These are phyloP conservation scores for Earliella scabrosa DNA, from an alignment of 1,284 basidiomycete species.

Conservation along the genomic window DNA sequence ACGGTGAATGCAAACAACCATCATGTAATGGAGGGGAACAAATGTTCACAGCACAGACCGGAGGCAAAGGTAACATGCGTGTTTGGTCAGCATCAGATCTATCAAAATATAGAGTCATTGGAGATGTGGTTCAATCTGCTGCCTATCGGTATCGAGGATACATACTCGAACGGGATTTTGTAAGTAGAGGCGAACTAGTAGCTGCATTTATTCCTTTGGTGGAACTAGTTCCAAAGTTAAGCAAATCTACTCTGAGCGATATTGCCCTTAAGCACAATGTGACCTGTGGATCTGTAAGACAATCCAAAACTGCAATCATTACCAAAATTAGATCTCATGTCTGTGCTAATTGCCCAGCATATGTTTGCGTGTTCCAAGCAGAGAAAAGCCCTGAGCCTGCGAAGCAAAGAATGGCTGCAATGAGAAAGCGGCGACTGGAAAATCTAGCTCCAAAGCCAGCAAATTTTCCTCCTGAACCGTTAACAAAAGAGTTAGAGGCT, in stretches of 20 bases:
- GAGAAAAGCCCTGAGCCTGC: neutral
- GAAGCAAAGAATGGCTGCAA: neutral
- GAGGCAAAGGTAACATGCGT: neutral
- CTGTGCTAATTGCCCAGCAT: neutral
- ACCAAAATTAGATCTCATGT: neutral
- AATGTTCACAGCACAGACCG: neutral
- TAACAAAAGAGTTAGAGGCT: neutral
- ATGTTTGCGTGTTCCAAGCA: neutral
- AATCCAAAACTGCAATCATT: neutral
- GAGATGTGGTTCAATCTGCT: too few relatives aligned
- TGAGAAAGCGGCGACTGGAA: too few relatives aligned
- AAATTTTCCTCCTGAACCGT: neutral
- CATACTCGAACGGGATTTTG: too few relatives aligned
- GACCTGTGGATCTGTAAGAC: neutral
- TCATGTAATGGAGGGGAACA: neutral
- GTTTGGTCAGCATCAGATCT: neutral
- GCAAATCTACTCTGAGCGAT: neutral
- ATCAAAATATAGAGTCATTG: neutral
- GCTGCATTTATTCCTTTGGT: neutral
- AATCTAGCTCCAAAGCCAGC: too few relatives aligned
- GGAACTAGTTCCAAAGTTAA: neutral
- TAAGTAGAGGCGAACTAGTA: too few relatives aligned
- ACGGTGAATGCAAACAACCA: too few relatives aligned
- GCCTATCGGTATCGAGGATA: too few relatives aligned
- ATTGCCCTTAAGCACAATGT: neutral